phyloP scores from a whole-genome alignment of 192 early-diverging fungal genomes.

The Rhizoclosmatium sp. region DNA sequence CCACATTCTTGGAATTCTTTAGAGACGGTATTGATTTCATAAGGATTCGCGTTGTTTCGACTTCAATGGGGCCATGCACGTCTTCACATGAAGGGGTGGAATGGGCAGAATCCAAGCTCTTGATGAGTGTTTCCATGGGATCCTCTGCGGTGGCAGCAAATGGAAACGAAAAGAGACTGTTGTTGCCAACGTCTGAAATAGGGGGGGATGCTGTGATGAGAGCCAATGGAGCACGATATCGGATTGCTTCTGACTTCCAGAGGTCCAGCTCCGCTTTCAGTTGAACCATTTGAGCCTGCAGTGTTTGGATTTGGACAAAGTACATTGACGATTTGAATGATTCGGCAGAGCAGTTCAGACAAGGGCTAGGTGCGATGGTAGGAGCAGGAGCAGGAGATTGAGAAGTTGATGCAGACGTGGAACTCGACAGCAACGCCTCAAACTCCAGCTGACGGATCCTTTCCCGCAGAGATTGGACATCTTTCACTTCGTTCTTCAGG shows the following conservation, averaged over 20 bases:
- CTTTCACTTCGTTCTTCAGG: background rate
- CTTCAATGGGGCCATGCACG: background rate
- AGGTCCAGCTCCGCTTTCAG: background rate
- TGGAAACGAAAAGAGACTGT: background rate
- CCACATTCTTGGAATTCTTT: background rate
- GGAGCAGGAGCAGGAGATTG: background rate
- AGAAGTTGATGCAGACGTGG: background rate
- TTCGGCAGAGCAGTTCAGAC: background rate
- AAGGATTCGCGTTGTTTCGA: background rate
- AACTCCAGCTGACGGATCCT: too few relatives aligned
- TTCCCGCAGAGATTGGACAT: too few relatives aligned
- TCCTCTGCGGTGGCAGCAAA: background rate
- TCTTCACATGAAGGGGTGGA: background rate
- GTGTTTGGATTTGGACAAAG: too few relatives aligned
- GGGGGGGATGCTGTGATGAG: background rate
- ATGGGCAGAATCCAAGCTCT: background rate
- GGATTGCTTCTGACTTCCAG: background rate
- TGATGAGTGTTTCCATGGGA: background rate
- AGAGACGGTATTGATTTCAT: background rate
- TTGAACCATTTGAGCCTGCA: too few relatives aligned
- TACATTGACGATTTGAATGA: background rate
- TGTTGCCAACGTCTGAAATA: background rate
- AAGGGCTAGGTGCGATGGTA: background rate
- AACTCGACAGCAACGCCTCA: background rate
- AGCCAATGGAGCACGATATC: background rate